These are phyloP conservation scores for Trichophyton mentagrophytes DNA, from an alignment of 2,329 filamentous ascomycete species.

Conservation along the genomic window DNA sequence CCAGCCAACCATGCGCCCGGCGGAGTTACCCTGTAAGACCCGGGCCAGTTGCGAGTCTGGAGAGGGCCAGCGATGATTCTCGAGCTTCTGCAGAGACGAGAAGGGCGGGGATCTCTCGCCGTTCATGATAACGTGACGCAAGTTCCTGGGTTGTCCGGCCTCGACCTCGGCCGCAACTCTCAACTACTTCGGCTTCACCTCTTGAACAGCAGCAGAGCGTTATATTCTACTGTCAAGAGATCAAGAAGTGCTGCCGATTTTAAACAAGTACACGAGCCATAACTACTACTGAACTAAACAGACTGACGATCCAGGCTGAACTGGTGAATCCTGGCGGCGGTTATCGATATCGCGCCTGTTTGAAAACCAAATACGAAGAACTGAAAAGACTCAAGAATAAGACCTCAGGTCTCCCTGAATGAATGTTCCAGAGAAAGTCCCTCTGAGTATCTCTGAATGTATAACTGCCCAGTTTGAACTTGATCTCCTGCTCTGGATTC, in stretches of 20 bases:
- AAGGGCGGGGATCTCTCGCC: conserved; percentile 1
- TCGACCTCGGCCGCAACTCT: not conserved
- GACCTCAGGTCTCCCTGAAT: not conserved
- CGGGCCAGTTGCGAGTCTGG: not conserved
- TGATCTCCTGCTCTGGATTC: not conserved
- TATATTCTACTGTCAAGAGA: not conserved
- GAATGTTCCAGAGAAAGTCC: not conserved
- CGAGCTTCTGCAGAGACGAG: not conserved
- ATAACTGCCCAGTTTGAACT: not conserved
- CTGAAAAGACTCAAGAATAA: not conserved
- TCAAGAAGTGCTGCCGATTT: not conserved
- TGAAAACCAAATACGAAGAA: not conserved
- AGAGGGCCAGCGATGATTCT: not conserved
- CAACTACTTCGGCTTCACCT: not conserved
- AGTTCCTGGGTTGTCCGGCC: not conserved
- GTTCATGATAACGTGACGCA: conserved; percentile 4
- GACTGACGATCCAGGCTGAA: not conserved
- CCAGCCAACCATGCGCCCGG: conserved; percentile 1
- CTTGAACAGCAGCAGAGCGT: not conserved
- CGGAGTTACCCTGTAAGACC: not conserved
- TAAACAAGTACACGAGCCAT: not conserved
- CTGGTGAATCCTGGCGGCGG: not conserved
- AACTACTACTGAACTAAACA: not conserved
- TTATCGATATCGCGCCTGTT: not conserved
- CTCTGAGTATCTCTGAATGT: not conserved